These are phyloP conservation scores for Fusarium euwallaceae DNA, from an alignment of 2,329 filamentous ascomycete species.

Conservation along the genomic window DNA sequence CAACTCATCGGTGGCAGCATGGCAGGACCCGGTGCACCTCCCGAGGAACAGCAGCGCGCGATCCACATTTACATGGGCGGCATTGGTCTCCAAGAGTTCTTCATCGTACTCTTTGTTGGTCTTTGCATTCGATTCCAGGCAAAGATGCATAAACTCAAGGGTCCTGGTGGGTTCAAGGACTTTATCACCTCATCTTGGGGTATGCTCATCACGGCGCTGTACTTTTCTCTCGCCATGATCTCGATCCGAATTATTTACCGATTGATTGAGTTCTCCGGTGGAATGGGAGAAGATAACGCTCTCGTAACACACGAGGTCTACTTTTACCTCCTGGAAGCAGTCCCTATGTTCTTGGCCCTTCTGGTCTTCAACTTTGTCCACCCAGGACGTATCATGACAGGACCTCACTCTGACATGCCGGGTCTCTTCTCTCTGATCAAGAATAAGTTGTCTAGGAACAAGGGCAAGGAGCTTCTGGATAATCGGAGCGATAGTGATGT, in stretches of 20 bases:
- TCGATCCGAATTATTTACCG: conserved; percentile 67
- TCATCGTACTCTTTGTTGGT: conserved; percentile 61
- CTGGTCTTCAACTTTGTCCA: conserved; percentile 57
- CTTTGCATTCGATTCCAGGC: conserved; percentile 48
- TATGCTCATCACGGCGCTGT: conserved; percentile 47
- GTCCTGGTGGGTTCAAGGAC: background rate
- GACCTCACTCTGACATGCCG: conserved; percentile 37
- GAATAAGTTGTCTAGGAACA: background rate
- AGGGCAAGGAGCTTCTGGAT: conserved; percentile 30
- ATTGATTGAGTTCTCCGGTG: conserved; percentile 63
- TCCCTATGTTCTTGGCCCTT: conserved; percentile 59
- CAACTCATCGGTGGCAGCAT: conserved; percentile 53
- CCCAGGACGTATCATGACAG: conserved; percentile 50
- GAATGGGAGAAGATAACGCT: conserved; percentile 45
- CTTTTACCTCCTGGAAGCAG: conserved; percentile 61
- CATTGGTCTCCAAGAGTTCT: conserved; percentile 64
- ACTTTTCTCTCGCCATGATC: conserved; percentile 54
- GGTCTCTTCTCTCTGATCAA: conserved; percentile 25
- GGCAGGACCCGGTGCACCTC: conserved; percentile 42
- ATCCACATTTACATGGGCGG: conserved; percentile 66
- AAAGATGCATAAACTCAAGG: conserved; percentile 9
- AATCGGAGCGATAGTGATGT: conserved; percentile 32
- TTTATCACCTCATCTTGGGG: conserved; percentile 26
- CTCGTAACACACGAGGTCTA: conserved; percentile 56
- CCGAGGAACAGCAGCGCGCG: conserved; percentile 46